phyloP scores from a whole-genome alignment of 495 filamentous ascomycete species.

The Neurospora pannonica region DNA sequence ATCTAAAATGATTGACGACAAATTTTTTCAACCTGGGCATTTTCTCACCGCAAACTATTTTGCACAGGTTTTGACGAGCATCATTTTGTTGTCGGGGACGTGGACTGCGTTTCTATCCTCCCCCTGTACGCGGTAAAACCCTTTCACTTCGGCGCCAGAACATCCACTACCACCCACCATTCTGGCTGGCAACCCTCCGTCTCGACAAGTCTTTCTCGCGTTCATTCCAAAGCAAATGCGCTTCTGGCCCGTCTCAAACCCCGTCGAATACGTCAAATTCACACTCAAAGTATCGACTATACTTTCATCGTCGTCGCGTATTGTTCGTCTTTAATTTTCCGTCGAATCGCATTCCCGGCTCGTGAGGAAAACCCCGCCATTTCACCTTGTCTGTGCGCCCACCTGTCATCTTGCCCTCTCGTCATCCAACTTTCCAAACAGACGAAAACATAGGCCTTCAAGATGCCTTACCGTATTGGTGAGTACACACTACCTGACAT shows the following conservation, averaged over 20 bases:
- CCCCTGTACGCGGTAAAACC: background rate
- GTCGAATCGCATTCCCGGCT: no score
- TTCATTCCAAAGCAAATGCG: background rate
- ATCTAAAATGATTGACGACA: background rate
- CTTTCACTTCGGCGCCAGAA: background rate
- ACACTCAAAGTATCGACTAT: background rate
- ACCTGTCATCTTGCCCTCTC: background rate
- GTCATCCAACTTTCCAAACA: background rate
- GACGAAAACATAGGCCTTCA: background rate
- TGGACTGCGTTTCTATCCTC: no score
- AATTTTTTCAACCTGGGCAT: background rate
- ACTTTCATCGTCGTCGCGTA: background rate
- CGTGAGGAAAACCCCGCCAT: background rate
- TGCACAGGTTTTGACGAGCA: background rate
- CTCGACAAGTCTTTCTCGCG: background rate
- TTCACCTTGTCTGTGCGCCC: background rate
- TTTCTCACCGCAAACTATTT: background rate
- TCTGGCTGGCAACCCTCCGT: background rate
- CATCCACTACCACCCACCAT: background rate
- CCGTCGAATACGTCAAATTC: background rate
- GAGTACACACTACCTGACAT: slow-evolving; percentile 7
- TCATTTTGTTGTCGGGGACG: background rate
- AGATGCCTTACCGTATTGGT: slow-evolving; percentile 31
- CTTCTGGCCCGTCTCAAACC: background rate
- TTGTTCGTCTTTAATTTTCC: background rate